These are phyloP conservation scores for Claviceps spartinae DNA, from an alignment of 2,329 filamentous ascomycete genomes.

Conservation along the genomic window DNA sequence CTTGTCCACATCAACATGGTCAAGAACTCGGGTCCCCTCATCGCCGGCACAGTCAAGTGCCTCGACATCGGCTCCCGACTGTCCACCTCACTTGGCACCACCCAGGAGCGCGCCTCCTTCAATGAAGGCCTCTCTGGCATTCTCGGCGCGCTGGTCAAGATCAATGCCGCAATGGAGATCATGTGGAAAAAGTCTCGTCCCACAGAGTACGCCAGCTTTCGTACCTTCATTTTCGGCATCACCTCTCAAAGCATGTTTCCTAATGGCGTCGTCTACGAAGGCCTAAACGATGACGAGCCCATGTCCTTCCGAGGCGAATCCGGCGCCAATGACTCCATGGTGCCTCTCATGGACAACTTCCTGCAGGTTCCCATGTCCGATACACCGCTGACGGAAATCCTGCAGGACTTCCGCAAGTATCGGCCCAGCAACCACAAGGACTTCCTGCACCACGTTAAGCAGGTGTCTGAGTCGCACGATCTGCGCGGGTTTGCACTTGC, in stretches of 20 bases:
- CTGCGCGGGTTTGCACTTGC: constrained; percentile 46
- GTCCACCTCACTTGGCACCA: constrained; percentile 14
- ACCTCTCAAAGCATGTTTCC: constrained; percentile 91
- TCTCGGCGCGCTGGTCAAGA: constrained; percentile 44
- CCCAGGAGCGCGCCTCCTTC: constrained; percentile 37
- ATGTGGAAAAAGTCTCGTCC: constrained; percentile 91
- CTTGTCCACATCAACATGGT: constrained; percentile 95
- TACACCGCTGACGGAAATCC: constrained; percentile 77
- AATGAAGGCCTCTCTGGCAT: constrained; percentile 51
- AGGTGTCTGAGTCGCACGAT: constrained; percentile 32
- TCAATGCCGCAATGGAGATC: constrained; percentile 69
- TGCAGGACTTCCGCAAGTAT: constrained; percentile 80
- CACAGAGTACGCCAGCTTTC: constrained; percentile 73
- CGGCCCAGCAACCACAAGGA: constrained; percentile 77
- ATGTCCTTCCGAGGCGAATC: constrained; percentile 81
- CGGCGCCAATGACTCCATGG: constrained; percentile 89
- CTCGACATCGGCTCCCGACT: constrained; percentile 36
- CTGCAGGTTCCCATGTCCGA: constrained; percentile 76
- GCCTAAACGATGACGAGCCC: constrained; percentile 55
- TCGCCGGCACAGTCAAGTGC: constrained; percentile 56
- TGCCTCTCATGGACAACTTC: constrained; percentile 79
- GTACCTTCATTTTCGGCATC: constrained; percentile 95
- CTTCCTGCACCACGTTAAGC: constrained; percentile 62
- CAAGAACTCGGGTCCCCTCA: constrained; percentile 63
- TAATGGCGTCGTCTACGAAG: constrained; percentile 79